phyloP scores from a whole-genome alignment of 1,139 yeast species.

The Zygotorulaspora mrakii region DNA sequence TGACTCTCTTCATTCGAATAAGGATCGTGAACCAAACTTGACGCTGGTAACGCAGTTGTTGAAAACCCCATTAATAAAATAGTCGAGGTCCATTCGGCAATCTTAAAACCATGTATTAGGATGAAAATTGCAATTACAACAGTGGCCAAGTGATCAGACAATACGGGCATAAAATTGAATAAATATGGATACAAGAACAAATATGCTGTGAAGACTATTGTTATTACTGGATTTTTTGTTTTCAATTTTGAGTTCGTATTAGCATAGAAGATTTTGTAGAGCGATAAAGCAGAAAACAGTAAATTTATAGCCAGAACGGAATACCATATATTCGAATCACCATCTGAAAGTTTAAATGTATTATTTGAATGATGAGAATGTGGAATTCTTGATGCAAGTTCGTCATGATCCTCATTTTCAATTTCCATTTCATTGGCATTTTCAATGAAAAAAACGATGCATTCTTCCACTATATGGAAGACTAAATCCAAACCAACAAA shows the following conservation, averaged over 20 bases:
- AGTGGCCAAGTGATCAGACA: constrained; percentile 34
- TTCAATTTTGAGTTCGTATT: constrained; percentile 32
- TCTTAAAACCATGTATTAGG: constrained; percentile 32
- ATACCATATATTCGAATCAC: constrained; percentile 38
- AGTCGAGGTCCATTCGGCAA: constrained; percentile 37
- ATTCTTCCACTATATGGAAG: constrained; percentile 79
- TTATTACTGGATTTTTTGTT: constrained; percentile 35
- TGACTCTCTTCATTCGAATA: constrained; percentile 5
- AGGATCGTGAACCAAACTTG: constrained; percentile 21
- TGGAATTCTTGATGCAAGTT: constrained; percentile 41
- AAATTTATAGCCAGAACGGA: constrained; percentile 34
- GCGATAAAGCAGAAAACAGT: constrained; percentile 35
- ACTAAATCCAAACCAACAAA: constrained; percentile 89
- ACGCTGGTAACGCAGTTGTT: constrained; percentile 27
- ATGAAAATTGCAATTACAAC: constrained; percentile 31
- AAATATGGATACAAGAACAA: constrained; percentile 29
- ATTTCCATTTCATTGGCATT: constrained; percentile 20
- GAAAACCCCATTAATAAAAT: constrained; percentile 35
- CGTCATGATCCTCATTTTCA: constrained; percentile 37
- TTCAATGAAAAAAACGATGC: constrained; percentile 50
- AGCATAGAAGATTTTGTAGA: constrained; percentile 39
- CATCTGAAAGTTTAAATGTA: constrained; percentile 36
- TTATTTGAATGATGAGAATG: constrained; percentile 49
- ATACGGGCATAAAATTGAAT: constrained; percentile 19
- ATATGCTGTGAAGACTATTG: constrained; percentile 32